These are phyloP conservation scores for Boletellus emodensis DNA, from an alignment of 768 basidiomycete genomes.

Conservation along the genomic window DNA sequence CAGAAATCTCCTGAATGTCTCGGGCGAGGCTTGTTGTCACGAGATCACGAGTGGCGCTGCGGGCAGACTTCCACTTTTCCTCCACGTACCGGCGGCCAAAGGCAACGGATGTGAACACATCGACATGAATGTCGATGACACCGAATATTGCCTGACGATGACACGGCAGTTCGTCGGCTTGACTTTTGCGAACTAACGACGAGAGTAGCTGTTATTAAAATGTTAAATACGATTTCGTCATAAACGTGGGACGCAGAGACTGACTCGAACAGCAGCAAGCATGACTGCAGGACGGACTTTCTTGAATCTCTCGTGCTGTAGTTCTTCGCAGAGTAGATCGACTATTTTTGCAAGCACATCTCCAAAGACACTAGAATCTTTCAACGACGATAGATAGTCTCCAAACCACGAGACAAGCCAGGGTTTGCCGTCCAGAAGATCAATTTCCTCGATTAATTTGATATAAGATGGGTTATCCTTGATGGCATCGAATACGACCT, in stretches of 20 bases:
- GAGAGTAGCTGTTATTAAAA: constrained; percentile 29
- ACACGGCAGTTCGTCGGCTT: constrained; percentile 22
- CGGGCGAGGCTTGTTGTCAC: constrained; percentile 30
- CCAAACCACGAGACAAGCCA: constrained; percentile 64
- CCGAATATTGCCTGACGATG: constrained; percentile 31
- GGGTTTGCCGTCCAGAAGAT: constrained; percentile 33
- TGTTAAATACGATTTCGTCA: constrained; percentile 6
- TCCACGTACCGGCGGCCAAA: constrained; percentile 38
- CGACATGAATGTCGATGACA: constrained; percentile 50
- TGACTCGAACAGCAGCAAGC: constrained; percentile 57
- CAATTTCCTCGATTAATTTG: constrained; percentile 39
- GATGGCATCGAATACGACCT: constrained; percentile 76
- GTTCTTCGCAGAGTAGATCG: constrained; percentile 73
- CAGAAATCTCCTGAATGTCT: constrained; percentile 33
- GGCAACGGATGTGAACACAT: constrained; percentile 44
- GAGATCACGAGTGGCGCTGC: constrained; percentile 42
- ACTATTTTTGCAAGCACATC: constrained; percentile 70
- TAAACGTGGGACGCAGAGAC: constrained; percentile 24
- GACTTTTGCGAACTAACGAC: constrained; percentile 32
- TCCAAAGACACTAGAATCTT: constrained; percentile 44
- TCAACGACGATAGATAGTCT: constrained; percentile 57
- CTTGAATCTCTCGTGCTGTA: constrained; percentile 73
- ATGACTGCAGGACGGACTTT: constrained; percentile 58
- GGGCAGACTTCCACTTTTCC: constrained; percentile 40
- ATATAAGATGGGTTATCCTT: constrained; percentile 68